phyloP scores from a whole-genome alignment of 2,329 filamentous ascomycete genomes.

The Calonectria pseudoturangicola region DNA sequence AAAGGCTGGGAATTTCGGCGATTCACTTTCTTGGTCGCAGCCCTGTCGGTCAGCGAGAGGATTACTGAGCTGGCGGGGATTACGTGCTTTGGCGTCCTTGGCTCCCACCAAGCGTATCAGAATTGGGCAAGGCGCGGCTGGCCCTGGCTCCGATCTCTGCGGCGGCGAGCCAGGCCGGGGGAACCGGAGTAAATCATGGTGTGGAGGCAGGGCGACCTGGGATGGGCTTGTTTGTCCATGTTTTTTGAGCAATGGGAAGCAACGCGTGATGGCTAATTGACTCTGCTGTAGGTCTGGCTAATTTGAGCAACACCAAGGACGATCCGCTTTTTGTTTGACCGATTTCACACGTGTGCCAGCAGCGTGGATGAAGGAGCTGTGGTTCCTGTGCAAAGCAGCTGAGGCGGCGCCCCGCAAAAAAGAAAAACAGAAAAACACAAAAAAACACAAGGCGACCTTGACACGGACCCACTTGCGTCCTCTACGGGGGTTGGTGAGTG shows the following conservation, averaged over 20 bases:
- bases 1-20: constrained; percentile 22
- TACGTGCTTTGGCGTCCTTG: background rate
- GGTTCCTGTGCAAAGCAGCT: constrained; percentile 26
- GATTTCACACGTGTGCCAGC: background rate
- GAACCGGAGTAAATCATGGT: constrained; percentile 8
- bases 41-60: constrained; percentile 30
- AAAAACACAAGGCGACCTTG: constrained; percentile 15
- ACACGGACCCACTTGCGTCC: constrained; percentile 10
- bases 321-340: constrained; percentile 22
- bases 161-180: constrained; percentile 4
- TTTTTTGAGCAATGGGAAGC: constrained; percentile 3
- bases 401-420: constrained; percentile 26
- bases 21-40: constrained; percentile 24
- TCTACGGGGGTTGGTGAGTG: constrained; percentile 7
- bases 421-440: constrained; percentile 7
- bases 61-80: constrained; percentile 16
- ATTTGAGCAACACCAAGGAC: background rate
- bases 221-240: constrained; percentile 6
- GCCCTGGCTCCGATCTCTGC: constrained; percentile 38
- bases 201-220: constrained; percentile 1
- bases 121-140: constrained; percentile 6
- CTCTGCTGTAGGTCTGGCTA: background rate
- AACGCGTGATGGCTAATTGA: constrained; percentile 14
- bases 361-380: background rate
- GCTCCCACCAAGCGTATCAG: constrained; percentile 25